Evolutionary conservation across 225 moss, liverwort and hornwort species (phyloP).

Genomic region (Bryum argenteum): DNA sequence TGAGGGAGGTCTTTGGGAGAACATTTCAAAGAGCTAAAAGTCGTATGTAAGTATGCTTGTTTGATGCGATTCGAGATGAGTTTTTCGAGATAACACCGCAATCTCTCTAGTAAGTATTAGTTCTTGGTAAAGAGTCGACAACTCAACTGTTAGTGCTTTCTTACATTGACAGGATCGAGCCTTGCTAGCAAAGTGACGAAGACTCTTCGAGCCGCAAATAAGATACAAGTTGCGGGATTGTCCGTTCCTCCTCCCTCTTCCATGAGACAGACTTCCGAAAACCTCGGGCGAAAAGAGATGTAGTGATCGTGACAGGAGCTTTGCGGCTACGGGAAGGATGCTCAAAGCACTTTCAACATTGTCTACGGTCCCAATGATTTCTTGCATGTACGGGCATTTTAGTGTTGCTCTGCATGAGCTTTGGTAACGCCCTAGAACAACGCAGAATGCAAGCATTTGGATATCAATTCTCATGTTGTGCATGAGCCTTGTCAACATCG

Average conservation of each 20-base stretch:
- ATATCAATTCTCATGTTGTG: no score
- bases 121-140: no score
- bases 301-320: slow-evolving; percentile 82
- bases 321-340: slow-evolving; percentile 77
- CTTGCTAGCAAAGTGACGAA: slow-evolving; percentile 67
- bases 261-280: slow-evolving; percentile 86
- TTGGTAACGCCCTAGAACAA: slow-evolving; percentile 40
- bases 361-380: slow-evolving; percentile 58
- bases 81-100: no score
- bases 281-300: slow-evolving; percentile 65
- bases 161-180: slow-evolving; percentile 70
- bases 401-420: slow-evolving; percentile 61
- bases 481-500: no score
- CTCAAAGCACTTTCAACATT: slow-evolving; percentile 65
- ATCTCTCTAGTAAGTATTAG: no score
- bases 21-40: no score
- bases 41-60: no score
- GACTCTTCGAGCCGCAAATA: slow-evolving; percentile 77
- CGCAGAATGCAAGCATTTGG: no score
- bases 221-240: slow-evolving; percentile 69
- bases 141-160: no score
- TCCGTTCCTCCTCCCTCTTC: slow-evolving; percentile 71
- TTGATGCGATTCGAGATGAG: no score
- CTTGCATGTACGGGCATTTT: slow-evolving; percentile 64
- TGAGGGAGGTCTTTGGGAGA: no score